Percentiles rank a stretch among this genome's conserved stretches.
Conservation (phyloP, 2,329 filamentous ascomycete species). For the Aspergillus oerlinghausenensis region DNA sequence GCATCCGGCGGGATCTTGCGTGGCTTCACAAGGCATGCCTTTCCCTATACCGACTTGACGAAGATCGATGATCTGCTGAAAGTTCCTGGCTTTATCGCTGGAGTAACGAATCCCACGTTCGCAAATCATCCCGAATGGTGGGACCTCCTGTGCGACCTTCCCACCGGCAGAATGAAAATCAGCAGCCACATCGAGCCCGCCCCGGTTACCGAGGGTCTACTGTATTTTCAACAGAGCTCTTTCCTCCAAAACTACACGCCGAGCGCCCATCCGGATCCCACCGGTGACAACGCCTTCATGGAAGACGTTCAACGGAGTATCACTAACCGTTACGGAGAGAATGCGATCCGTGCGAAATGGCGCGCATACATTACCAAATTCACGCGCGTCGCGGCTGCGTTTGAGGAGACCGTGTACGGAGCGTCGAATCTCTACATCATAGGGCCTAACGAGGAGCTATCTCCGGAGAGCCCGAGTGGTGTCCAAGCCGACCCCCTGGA, state of each 20-base stretch:
- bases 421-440: conserved; percentile 79
- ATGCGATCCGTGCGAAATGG: conserved; percentile 87
- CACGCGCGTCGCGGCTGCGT: conserved; percentile 83
- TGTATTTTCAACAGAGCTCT: conserved; percentile 71
- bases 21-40: conserved; percentile 92
- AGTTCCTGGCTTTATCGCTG: conserved; percentile 95
- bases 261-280: conserved; percentile 56
- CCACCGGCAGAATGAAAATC: conserved; percentile 90
- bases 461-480: conserved; percentile 49
- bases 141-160: conserved; percentile 91
- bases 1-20: conserved; percentile 87
- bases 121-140: conserved; percentile 96
- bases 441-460: conserved; percentile 62
- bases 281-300: conserved; percentile 87
- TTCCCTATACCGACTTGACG: conserved; percentile 95
- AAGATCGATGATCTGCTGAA: conserved; percentile 96
- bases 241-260: conserved; percentile 23
- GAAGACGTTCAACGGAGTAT: conserved; percentile 79
- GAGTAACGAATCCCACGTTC: conserved; percentile 95
- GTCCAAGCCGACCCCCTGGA: conserved; percentile 31
- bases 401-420: conserved; percentile 93
- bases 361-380: conserved; percentile 93
- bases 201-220: conserved; percentile 73
- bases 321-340: conserved; percentile 78
- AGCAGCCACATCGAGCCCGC: conserved; percentile 80